Conservation (phyloP, 2,329 filamentous ascomycete species). For the Fusarium acutatum region DNA sequence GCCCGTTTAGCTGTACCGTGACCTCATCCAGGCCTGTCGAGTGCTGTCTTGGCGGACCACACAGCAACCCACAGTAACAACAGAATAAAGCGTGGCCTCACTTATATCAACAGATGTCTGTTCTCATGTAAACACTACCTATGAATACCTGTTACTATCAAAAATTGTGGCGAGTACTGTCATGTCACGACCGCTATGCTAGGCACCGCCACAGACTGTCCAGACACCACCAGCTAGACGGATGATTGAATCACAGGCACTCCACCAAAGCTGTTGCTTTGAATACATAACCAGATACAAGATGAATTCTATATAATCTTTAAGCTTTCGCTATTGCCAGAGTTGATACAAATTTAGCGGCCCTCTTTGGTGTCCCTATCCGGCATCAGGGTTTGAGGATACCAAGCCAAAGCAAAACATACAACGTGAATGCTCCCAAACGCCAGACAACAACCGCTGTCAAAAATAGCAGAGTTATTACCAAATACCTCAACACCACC, state of each 20-base stretch:
- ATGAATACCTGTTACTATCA: neutral
- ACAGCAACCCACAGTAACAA: constrained; percentile 4
- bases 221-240: neutral
- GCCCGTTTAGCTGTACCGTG: constrained; percentile 31
- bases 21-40: constrained; percentile 36
- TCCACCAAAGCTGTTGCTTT: neutral
- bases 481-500: neutral
- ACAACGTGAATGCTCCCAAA: constrained; percentile 32
- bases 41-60: constrained; percentile 31
- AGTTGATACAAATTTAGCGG: neutral
- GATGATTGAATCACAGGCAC: neutral
- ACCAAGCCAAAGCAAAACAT: constrained; percentile 19
- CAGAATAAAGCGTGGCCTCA: neutral
- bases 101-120: neutral
- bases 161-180: constrained; percentile 4
- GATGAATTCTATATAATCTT: neutral
- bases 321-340: neutral
- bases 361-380: constrained; percentile 1
- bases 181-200: neutral
- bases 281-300: neutral
- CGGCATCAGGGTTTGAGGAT: constrained; percentile 13
- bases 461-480: neutral
- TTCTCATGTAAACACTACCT: neutral
- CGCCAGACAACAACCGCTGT: constrained; percentile 30
- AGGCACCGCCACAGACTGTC: neutral